These are phyloP conservation scores for Xylaria sp. DNA, from an alignment of 2,329 filamentous ascomycete species.

Conservation along the genomic window DNA sequence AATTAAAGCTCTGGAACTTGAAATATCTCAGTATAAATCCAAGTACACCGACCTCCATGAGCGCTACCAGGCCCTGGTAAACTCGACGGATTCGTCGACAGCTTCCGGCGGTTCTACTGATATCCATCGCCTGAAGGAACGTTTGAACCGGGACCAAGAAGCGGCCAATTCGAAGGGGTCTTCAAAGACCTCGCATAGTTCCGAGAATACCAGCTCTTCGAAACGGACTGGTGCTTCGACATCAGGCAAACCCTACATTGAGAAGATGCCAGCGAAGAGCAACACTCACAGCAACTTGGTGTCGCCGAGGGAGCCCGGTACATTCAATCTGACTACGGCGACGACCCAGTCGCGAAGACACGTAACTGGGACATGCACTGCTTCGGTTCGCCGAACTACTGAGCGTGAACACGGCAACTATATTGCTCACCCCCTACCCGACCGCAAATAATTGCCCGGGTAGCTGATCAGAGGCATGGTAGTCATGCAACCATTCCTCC, in stretches of 20 bases:
- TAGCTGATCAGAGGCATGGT: neutral
- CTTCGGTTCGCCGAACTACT: neutral
- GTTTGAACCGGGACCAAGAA: constrained; percentile 14
- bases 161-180: constrained; percentile 6
- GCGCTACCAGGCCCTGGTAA: constrained; percentile 4
- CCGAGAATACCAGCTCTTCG: constrained; percentile 4
- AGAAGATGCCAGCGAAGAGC: constrained; percentile 6
- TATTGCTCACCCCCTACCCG: constrained; percentile 13
- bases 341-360: neutral
- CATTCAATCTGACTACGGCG: constrained; percentile 12
- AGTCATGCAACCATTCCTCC: neutral
- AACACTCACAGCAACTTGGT: constrained; percentile 3
- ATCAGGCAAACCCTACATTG: constrained; percentile 13
- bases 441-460: constrained; percentile 2
- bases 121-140: constrained; percentile 14
- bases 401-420: constrained; percentile 13
- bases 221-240: constrained; percentile 6
- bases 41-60: constrained; percentile 9
- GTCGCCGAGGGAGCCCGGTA: constrained; percentile 12
- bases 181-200: constrained; percentile 11
- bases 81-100: constrained; percentile 3
- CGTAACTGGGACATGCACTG: neutral
- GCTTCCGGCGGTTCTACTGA: constrained; percentile 9
- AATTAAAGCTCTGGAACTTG: constrained; percentile 3
- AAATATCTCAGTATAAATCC: constrained; percentile 5